Conservation (phyloP, 345 rosid genomes). For the Orychophragmus violaceus region DNA sequence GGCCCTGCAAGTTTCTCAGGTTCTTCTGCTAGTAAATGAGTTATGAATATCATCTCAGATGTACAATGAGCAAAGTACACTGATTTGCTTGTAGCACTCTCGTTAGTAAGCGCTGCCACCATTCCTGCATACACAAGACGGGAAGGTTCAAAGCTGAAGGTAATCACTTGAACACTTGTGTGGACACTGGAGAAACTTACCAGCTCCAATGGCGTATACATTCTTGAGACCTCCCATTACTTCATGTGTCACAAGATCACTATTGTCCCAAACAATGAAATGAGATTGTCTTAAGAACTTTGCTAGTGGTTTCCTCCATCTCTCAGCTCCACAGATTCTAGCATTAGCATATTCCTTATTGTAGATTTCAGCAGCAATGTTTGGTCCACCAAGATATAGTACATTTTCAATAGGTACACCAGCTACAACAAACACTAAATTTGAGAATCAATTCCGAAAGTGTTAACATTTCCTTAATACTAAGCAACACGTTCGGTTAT, state of each 20-base stretch:
- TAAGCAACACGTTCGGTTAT: too few relatives aligned
- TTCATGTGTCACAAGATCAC: background rate
- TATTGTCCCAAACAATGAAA: background rate
- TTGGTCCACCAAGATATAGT: background rate
- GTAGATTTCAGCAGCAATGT: background rate
- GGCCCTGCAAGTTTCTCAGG: background rate
- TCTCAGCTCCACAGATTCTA: background rate
- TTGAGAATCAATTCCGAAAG: background rate
- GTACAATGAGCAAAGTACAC: background rate
- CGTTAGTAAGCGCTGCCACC: background rate
- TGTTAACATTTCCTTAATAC: background rate
- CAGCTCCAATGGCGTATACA: background rate
- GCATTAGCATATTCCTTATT: background rate
- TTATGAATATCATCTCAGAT: background rate
- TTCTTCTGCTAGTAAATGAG: background rate
- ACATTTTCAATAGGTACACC: background rate
- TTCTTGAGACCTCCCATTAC: background rate
- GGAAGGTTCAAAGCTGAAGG: background rate
- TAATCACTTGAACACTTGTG: background rate
- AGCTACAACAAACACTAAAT: background rate
- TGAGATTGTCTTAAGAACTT: background rate
- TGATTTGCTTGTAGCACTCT: background rate
- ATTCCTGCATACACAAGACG: background rate
- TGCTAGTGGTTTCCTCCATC: background rate
- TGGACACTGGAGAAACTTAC: background rate